These are phyloP conservation scores for Colletotrichum echinochloae DNA, from an alignment of 2,329 filamentous ascomycete genomes.

Conservation along the genomic window DNA sequence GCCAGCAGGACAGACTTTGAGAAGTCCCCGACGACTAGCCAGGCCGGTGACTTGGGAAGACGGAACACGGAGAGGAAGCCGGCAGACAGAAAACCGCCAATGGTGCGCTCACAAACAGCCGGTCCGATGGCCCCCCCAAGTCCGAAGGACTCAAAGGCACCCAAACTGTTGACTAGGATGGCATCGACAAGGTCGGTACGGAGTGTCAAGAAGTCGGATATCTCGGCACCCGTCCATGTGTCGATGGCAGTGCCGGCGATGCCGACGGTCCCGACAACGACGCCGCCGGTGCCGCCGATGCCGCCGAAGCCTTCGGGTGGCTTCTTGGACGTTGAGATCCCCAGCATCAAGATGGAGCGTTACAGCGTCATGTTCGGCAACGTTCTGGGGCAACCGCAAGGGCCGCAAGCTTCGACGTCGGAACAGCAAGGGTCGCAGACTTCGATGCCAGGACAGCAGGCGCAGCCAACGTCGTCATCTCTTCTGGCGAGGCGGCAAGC, in stretches of 20 bases:
- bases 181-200: constrained; percentile 41
- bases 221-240: constrained; percentile 46
- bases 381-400: constrained; percentile 64
- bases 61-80: constrained; percentile 53
- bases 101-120: constrained; percentile 58
- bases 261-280: too few relatives aligned
- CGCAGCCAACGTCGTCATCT: constrained; percentile 47
- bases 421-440: constrained; percentile 42
- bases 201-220: constrained; percentile 43
- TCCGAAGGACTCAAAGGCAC: constrained; percentile 39
- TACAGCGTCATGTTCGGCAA: constrained; percentile 95
- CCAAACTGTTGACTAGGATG: constrained; percentile 39
- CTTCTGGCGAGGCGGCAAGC: constrained; percentile 70
- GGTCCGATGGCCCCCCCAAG: constrained; percentile 43
- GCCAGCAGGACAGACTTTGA: constrained; percentile 22
- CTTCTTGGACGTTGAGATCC: constrained; percentile 82
- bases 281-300: constrained; percentile 14
- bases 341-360: constrained; percentile 82
- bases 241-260: constrained; percentile 41
- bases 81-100: constrained; percentile 57
- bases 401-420: not conserved
- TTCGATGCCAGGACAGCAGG: constrained; percentile 42
- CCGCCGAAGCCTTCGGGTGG: constrained; percentile 46
- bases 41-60: constrained; percentile 45
- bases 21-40: constrained; percentile 7